Evolutionary conservation across 2,329 filamentous ascomycete species (phyloP).

Genomic region (Amylocarpus encephaloides): DNA sequence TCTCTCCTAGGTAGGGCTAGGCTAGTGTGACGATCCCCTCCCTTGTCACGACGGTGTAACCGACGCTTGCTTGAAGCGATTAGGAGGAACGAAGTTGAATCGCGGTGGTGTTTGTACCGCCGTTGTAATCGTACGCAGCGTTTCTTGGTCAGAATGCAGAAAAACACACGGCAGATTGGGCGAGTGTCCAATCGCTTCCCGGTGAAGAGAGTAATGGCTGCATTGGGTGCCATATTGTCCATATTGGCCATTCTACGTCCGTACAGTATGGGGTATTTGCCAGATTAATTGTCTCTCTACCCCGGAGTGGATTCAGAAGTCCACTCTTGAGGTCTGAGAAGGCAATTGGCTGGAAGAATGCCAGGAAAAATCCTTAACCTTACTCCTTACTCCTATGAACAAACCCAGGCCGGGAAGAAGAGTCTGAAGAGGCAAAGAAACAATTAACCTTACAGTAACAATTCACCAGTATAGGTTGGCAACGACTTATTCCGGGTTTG

Average conservation of each 20-base stretch:
- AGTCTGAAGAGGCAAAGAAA: no score
- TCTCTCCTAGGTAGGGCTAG: not conserved
- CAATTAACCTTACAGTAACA: no score
- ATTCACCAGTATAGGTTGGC: no score
- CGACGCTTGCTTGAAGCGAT: not conserved
- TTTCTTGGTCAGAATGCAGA: not conserved
- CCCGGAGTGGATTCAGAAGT: not conserved
- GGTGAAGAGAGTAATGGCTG: not conserved
- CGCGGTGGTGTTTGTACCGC: no score
- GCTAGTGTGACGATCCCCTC: conserved; percentile 9
- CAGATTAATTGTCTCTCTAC: not conserved
- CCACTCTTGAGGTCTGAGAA: not conserved
- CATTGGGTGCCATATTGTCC: not conserved
- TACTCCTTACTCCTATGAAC: no score
- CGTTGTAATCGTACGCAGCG: not conserved
- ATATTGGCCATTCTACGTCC: no score
- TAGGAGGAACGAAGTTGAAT: not conserved
- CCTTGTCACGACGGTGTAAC: conserved; percentile 1
- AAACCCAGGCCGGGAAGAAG: no score
- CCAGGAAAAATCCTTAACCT: no score
- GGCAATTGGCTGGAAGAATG: not conserved
- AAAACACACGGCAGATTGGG: not conserved
- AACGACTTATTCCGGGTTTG: no score
- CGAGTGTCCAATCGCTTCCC: not conserved
- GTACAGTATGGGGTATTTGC: conserved; percentile 4